phyloP scores from a whole-genome alignment of 768 basidiomycete species.

The Russula compacta region DNA sequence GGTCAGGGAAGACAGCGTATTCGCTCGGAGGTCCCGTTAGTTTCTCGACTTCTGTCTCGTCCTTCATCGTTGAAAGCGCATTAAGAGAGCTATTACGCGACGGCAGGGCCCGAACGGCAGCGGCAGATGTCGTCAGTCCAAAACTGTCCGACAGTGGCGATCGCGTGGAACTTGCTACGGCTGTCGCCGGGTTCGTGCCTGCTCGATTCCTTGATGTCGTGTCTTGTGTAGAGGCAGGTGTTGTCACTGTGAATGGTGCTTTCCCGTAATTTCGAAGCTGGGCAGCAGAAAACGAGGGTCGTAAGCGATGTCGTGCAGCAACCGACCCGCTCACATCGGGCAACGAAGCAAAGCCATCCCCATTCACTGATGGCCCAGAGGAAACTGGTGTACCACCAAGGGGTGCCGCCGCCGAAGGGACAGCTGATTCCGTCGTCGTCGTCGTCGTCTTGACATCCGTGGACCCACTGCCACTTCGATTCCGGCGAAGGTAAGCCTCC shows the following conservation, averaged over 20 bases:
- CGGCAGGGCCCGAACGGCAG: constrained; percentile 47
- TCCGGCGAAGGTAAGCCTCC: constrained; percentile 75
- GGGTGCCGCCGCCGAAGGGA: constrained; percentile 25
- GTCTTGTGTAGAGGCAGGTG: constrained; percentile 28
- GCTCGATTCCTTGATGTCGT: constrained; percentile 42
- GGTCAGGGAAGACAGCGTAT: constrained; percentile 65
- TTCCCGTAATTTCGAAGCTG: constrained; percentile 44
- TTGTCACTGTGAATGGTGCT: constrained; percentile 17
- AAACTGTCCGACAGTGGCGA: constrained; percentile 23
- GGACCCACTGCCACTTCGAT: constrained; percentile 74
- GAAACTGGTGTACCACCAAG: constrained; percentile 22
- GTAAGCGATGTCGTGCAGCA: constrained; percentile 48
- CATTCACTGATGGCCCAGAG: constrained; percentile 42
- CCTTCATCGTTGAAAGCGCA: constrained; percentile 30
- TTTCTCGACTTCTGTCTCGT: constrained; percentile 38
- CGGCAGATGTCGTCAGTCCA: constrained; percentile 31
- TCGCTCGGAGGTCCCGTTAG: constrained; percentile 61
- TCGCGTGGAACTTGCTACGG: constrained; percentile 35
- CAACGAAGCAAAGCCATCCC: constrained; percentile 45
- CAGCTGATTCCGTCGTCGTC: constrained; percentile 38
- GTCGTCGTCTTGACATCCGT: constrained; percentile 51
- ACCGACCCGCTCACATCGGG: constrained; percentile 40
- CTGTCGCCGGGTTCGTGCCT: constrained; percentile 53
- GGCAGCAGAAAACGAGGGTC: constrained; percentile 71
- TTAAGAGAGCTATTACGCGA: constrained; percentile 39